Conservation (phyloP, 257 asterid genomes). For the Linaria vulgaris region DNA sequence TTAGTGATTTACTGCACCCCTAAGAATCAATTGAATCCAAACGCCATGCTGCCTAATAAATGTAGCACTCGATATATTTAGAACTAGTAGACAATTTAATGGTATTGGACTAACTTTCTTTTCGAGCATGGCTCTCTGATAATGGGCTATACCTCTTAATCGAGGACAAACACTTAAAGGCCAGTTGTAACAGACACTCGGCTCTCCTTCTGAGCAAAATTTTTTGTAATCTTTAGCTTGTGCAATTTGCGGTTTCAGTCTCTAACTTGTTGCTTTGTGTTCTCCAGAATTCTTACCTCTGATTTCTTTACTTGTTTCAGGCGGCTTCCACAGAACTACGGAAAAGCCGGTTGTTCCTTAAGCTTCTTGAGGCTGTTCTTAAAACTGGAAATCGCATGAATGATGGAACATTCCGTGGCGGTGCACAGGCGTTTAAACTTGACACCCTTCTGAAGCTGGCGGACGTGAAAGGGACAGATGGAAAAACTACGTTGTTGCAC, state of each 20-base stretch:
- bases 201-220: not conserved
- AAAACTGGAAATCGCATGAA: conserved; percentile 98
- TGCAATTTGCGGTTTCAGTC: no score
- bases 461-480: conserved; percentile 89
- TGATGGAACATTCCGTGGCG: conserved; percentile 88
- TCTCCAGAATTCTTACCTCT: no score
- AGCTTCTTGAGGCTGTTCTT: conserved; percentile 93
- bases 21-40: no score
- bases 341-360: conserved; percentile 76
- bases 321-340: conserved; percentile 89
- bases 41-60: no score
- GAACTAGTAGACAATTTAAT: not conserved
- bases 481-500: conserved; percentile 82
- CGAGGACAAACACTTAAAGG: no score
- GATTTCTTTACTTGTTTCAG: conserved; percentile 34
- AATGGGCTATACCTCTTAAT: no score
- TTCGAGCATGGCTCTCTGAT: not conserved
- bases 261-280: no score
- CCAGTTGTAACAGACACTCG: no score
- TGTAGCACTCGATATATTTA: no score
- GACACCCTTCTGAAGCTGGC: conserved; percentile 82
- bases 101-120: not conserved
- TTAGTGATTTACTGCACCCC: no score
- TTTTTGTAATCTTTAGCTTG: no score
- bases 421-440: conserved; percentile 95